phyloP scores from a whole-genome alignment of 139 green algal species.

The Tetratostichococcus sp. region DNA sequence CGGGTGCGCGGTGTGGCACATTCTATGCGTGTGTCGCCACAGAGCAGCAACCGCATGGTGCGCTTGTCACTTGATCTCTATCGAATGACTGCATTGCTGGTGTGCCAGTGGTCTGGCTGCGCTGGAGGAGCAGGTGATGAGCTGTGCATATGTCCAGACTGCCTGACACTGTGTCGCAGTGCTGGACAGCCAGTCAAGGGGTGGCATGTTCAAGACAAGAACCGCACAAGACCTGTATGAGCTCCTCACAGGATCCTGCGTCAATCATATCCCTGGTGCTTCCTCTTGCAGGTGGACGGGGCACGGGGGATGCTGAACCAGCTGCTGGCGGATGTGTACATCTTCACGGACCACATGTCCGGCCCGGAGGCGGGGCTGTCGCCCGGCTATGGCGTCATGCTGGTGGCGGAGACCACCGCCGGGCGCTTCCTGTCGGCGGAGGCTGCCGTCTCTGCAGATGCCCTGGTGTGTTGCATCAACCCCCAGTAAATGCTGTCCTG shows the following conservation, averaged over 20 bases:
- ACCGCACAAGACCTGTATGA: no score
- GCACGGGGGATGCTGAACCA: slow-evolving; percentile 84
- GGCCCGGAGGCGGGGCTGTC: slow-evolving; percentile 62
- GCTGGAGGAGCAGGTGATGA: no score
- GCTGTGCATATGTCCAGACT: no score
- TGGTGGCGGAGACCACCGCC: slow-evolving; percentile 95
- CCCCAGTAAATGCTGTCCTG: no score
- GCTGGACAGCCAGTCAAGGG: no score
- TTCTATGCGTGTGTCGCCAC: slow-evolving; percentile 68
- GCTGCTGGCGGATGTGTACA: slow-evolving; percentile 95
- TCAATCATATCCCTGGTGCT: no score
- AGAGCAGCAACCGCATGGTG: slow-evolving; percentile 88
- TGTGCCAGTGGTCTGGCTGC: no score
- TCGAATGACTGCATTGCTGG: no score
- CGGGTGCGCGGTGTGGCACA: slow-evolving; percentile 92
- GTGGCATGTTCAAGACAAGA: neutral
- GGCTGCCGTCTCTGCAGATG: slow-evolving; percentile 23
- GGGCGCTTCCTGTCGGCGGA: slow-evolving; percentile 80
- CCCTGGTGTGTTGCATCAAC: neutral
- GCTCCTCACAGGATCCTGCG: no score
- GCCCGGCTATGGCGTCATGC: slow-evolving; percentile 88
- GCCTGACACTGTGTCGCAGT: no score
- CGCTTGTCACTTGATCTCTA: slow-evolving; percentile 35
- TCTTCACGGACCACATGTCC: slow-evolving; percentile 95
- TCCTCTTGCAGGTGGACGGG: slow-evolving; percentile 7